A percentile compares a stretch with the other conserved stretches of the same genome.
phyloP scores from a whole-genome alignment of 2,329 filamentous ascomycete species.

The Nothopassalora personata region DNA sequence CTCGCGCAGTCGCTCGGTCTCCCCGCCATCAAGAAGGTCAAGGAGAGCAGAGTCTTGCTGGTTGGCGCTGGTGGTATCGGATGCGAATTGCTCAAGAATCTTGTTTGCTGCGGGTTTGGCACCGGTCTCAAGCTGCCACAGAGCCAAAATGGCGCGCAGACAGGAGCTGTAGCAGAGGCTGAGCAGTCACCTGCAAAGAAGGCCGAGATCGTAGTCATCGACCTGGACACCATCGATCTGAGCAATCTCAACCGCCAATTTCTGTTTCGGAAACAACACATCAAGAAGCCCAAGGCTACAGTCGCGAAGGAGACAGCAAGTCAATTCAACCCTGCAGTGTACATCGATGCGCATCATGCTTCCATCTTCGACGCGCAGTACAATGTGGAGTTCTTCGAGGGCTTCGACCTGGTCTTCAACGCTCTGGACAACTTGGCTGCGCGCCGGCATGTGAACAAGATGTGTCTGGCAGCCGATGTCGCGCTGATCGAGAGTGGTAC shows the following conservation, averaged over 20 bases:
- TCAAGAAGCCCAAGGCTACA: constrained; percentile 93
- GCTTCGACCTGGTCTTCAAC: constrained; percentile 87
- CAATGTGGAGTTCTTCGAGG: constrained; percentile 78
- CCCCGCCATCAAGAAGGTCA: constrained; percentile 47
- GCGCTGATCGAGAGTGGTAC: constrained; percentile 94
- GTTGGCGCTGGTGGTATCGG: constrained; percentile 96
- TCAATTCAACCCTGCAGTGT: constrained; percentile 82
- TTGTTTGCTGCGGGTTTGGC: constrained; percentile 85
- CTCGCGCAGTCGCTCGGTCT: constrained; percentile 61
- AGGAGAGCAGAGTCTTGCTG: constrained; percentile 59
- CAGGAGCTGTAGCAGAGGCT: neutral
- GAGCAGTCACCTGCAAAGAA: constrained; percentile 10
- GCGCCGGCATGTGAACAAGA: constrained; percentile 88
- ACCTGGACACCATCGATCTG: constrained; percentile 96
- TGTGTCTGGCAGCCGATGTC: constrained; percentile 88
- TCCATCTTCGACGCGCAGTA: constrained; percentile 92
- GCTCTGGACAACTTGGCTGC: constrained; percentile 94
- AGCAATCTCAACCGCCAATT: constrained; percentile 98
- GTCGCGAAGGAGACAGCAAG: constrained; percentile 89
- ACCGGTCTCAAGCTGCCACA: constrained; percentile 10
- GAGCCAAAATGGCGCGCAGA: constrained; percentile 4
- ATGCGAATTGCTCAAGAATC: constrained; percentile 94
- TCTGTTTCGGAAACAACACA: constrained; percentile 91
- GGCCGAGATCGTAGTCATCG: constrained; percentile 79
- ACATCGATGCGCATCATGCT: constrained; percentile 81